phyloP scores from a whole-genome alignment of 768 basidiomycete species.

The Mycena haematopus region DNA sequence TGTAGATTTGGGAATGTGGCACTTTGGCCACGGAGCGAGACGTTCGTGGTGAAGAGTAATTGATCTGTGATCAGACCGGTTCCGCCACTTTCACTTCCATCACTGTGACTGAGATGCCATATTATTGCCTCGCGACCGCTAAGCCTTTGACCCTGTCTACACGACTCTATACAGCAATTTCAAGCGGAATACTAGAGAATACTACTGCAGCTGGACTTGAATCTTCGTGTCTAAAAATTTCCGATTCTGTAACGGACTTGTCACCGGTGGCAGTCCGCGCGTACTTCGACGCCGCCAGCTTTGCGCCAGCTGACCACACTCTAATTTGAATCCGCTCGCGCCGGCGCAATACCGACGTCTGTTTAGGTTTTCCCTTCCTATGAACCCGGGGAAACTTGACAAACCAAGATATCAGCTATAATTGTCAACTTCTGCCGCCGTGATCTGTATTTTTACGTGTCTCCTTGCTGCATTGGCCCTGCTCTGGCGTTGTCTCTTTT shows the following conservation, averaged over 20 bases:
- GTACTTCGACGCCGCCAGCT: neutral
- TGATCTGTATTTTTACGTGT: slow-evolving; percentile 8
- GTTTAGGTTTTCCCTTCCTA: slow-evolving; percentile 6
- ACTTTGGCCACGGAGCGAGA: slow-evolving; percentile 21
- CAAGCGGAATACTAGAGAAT: too few species aligned
- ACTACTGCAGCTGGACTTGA: too few species aligned
- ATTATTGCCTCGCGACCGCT: neutral
- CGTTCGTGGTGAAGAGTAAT: slow-evolving; percentile 3
- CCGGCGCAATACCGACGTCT: slow-evolving; percentile 13
- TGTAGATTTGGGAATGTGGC: slow-evolving; percentile 30
- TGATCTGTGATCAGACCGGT: neutral
- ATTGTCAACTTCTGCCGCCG: slow-evolving; percentile 17
- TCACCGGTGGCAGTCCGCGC: slow-evolving; percentile 4
- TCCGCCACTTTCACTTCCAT: too few species aligned
- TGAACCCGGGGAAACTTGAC: slow-evolving; percentile 23
- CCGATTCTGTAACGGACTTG: neutral
- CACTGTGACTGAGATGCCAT: too few species aligned
- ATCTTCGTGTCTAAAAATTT: neutral
- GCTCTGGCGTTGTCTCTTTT: neutral
- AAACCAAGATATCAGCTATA: neutral
- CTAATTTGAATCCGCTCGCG: slow-evolving; percentile 10
- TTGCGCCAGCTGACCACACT: slow-evolving; percentile 20
- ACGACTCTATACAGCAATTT: too few species aligned
- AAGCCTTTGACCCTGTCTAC: too few species aligned
- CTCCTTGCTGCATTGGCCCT: neutral